Percentiles rank a stretch among this genome's conserved stretches.
Conservation (phyloP, 371 early-diverging fungal species). For the Homolaphlyctis polyrhiza region DNA sequence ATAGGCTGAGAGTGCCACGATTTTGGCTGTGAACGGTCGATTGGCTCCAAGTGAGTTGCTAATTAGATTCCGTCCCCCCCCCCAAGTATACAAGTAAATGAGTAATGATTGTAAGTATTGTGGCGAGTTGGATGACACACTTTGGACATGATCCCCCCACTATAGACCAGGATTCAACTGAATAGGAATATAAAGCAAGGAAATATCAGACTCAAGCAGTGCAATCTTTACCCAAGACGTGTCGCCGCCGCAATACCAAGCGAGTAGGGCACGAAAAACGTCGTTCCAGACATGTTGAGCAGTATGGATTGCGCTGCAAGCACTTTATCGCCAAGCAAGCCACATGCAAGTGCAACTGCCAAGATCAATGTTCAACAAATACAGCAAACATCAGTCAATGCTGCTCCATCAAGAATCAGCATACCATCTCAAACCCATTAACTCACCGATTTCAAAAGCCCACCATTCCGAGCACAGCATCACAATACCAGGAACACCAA, state of each 20-base stretch:
- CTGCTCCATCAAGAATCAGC: not conserved
- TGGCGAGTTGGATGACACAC: too few species aligned
- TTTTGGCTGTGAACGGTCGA: slow-evolving; percentile 10
- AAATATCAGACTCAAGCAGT: too few species aligned
- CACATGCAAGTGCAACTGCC: slow-evolving; percentile 64
- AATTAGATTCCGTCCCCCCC: too few species aligned
- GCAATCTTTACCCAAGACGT: slow-evolving; percentile 55
- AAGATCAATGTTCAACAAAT: not conserved
- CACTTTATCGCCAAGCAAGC: slow-evolving; percentile 60
- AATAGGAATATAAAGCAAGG: too few species aligned
- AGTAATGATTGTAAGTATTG: too few species aligned
- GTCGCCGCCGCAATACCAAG: slow-evolving; percentile 70
- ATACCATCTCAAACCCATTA: not conserved
- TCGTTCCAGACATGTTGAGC: slow-evolving; percentile 63
- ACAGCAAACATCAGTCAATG: too few species aligned
- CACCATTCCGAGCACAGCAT: slow-evolving; percentile 58
- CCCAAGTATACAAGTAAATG: too few species aligned
- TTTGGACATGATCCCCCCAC: not conserved
- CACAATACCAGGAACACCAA: slow-evolving; percentile 67
- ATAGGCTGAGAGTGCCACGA: slow-evolving; percentile 12
- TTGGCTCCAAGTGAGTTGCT: slow-evolving; percentile 26
- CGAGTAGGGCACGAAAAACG: slow-evolving; percentile 54
- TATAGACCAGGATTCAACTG: not conserved
- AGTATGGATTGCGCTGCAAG: slow-evolving; percentile 85
- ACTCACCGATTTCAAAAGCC: slow-evolving; percentile 52